These are phyloP conservation scores for Marchantia paleacea DNA, from an alignment of 225 moss, liverwort and hornwort species.

Conservation along the genomic window DNA sequence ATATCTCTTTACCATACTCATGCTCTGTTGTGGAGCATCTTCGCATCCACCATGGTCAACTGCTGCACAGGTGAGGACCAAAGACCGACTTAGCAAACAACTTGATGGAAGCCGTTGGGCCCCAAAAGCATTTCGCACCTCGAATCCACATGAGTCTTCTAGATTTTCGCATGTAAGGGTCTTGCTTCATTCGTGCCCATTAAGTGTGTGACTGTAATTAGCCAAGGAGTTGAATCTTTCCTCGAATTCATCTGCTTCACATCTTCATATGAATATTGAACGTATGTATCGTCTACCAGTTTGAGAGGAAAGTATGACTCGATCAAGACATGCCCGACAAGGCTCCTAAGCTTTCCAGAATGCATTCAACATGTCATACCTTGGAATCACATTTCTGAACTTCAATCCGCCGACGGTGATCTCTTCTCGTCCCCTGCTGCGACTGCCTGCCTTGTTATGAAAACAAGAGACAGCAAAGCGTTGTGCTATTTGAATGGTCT, in stretches of 20 bases:
- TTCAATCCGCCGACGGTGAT: slow-evolving; percentile 17
- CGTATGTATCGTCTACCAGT: neutral
- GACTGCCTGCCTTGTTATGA: slow-evolving; percentile 18
- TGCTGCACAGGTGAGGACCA: slow-evolving; percentile 16
- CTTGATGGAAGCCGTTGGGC: neutral
- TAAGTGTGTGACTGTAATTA: neutral
- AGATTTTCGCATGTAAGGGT: neutral
- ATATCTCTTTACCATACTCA: slow-evolving; percentile 14
- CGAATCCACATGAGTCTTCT: neutral
- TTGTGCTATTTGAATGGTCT: slow-evolving; percentile 11
- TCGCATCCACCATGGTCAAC: neutral
- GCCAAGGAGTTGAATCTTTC: neutral
- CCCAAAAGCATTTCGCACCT: neutral
- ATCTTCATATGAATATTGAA: too few species aligned
- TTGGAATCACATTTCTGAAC: slow-evolving; percentile 2
- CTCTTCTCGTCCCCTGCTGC: slow-evolving; percentile 24
- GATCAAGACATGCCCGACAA: slow-evolving; percentile 10
- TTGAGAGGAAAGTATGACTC: neutral
- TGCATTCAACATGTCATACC: slow-evolving; percentile 6
- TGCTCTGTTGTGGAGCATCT: neutral
- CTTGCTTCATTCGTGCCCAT: neutral
- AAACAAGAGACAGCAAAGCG: slow-evolving; percentile 13
- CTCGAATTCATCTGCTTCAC: neutral
- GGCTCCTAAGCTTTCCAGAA: slow-evolving; percentile 15
- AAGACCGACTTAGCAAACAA: neutral